Conservation (phyloP, 805 yeast genomes). For the Myxozyma geophila region DNA sequence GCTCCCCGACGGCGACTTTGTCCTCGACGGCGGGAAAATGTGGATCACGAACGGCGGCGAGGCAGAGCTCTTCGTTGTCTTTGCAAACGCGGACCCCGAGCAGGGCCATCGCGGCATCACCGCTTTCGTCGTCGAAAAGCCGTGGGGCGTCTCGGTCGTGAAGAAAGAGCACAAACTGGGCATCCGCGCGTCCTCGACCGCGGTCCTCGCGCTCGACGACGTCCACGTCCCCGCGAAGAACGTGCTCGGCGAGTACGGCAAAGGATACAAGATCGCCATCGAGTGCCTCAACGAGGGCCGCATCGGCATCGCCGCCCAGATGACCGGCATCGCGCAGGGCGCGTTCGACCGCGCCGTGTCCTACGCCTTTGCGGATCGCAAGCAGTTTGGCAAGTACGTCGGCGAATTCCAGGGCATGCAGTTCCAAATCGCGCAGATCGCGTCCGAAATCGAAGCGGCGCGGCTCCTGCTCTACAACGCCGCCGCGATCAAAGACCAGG, state of each 20-base stretch:
- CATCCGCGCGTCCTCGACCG: conserved; percentile 51
- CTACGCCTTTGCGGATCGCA: conserved; percentile 49
- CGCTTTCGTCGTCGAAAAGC: conserved; percentile 50
- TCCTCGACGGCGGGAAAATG: conserved; percentile 51
- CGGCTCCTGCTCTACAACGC: conserved; percentile 51
- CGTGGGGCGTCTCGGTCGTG: conserved; percentile 49
- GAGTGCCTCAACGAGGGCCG: conserved; percentile 53
- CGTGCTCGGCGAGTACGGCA: conserved; percentile 50
- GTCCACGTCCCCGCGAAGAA: conserved; percentile 50
- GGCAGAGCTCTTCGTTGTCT: conserved; percentile 50
- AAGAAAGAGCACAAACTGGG: conserved; percentile 54
- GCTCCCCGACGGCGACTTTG: conserved; percentile 48
- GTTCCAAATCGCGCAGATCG: conserved; percentile 53
- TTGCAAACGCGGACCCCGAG: conserved; percentile 50
- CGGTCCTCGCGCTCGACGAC: conserved; percentile 50
- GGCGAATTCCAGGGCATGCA: conserved; percentile 56
- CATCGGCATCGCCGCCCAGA: conserved; percentile 54
- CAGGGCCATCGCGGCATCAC: conserved; percentile 53
- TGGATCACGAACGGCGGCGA: conserved; percentile 54
- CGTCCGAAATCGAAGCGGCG: conserved; percentile 52
- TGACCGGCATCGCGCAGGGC: conserved; percentile 53
- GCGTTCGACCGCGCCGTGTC: conserved; percentile 50
- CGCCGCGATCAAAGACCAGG: conserved; percentile 53
- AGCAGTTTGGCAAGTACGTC: conserved; percentile 50
- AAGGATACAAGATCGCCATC: conserved; percentile 54